Percentiles rank a stretch among this genome's conserved stretches.
phyloP scores from a whole-genome alignment of 805 yeast species.

The Nakazawaea holstii region DNA sequence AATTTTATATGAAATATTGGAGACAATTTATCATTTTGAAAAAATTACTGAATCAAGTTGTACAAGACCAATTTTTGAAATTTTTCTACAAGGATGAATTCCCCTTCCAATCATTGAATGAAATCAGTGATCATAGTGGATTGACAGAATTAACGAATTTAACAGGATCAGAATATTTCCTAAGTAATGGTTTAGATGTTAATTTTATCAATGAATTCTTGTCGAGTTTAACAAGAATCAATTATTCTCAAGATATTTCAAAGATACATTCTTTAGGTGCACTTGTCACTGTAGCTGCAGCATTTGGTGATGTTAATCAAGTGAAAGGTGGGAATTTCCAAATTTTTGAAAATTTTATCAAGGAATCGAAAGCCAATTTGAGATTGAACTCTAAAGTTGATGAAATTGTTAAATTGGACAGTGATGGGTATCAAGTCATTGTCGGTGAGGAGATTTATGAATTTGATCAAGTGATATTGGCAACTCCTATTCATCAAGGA shows the following conservation, averaged over 20 bases:
- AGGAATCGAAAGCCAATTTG: constrained; percentile 28
- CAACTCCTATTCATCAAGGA: constrained; percentile 30
- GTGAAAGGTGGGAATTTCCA: constrained; percentile 41
- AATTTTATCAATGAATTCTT: constrained; percentile 23
- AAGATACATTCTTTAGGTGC: constrained; percentile 40
- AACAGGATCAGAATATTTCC: constrained; percentile 23
- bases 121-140: constrained; percentile 17
- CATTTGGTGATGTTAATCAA: constrained; percentile 18
- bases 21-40: constrained; percentile 20
- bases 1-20: constrained; percentile 27
- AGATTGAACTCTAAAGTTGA: constrained; percentile 25
- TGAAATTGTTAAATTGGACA: constrained; percentile 11
- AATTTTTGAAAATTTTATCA: constrained; percentile 35
- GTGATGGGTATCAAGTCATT: constrained; percentile 1
- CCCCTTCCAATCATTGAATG: constrained; percentile 29
- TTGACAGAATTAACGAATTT: constrained; percentile 19
- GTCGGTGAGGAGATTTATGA: not conserved
- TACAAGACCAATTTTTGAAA: constrained; percentile 24
- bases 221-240: constrained; percentile 37
- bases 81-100: constrained; percentile 24
- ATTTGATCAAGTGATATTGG: constrained; percentile 37
- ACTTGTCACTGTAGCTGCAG: constrained; percentile 33
- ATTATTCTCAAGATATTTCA: constrained; percentile 35
- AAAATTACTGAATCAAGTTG: constrained; percentile 14
- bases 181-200: not conserved